Percentiles rank a stretch among this genome's conserved stretches.
Conservation (phyloP, 768 basidiomycete genomes). For the Leccinellum rugosiceps region DNA sequence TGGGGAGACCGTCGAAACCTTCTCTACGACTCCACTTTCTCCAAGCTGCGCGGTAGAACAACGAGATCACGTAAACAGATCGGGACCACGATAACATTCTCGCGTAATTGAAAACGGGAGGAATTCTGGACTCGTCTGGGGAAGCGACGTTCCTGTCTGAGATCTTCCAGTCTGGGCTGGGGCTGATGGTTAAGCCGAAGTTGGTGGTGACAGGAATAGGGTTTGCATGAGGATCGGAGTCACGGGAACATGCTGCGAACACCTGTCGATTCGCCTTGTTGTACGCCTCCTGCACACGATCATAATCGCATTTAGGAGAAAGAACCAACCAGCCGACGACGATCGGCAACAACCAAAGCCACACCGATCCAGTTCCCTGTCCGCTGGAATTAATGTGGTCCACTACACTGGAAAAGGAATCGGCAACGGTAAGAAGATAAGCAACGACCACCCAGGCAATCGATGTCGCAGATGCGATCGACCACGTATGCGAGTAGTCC, state of each 20-base stretch:
- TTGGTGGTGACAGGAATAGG: neutral
- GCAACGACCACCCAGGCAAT: constrained; percentile 46
- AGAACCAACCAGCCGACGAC: constrained; percentile 41
- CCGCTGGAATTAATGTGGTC: constrained; percentile 32
- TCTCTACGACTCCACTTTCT: neutral
- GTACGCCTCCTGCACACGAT: constrained; percentile 24
- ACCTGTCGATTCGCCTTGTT: constrained; percentile 10
- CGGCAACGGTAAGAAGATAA: constrained; percentile 26
- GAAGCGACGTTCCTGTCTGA: constrained; percentile 2
- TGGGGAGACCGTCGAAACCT: neutral
- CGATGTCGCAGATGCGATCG: constrained; percentile 36
- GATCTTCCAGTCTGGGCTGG: constrained; percentile 3
- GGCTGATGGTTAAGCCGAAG: constrained; percentile 17
- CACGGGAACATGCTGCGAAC: neutral
- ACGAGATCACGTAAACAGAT: constrained; percentile 11
- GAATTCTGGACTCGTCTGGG: constrained; percentile 23
- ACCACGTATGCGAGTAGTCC: constrained; percentile 40
- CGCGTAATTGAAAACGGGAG: constrained; percentile 27
- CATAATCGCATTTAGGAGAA: constrained; percentile 38
- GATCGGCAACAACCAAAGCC: constrained; percentile 43
- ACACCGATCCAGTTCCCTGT: constrained; percentile 38
- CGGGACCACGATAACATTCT: constrained; percentile 22
- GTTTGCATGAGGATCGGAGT: neutral
- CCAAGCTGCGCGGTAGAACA: constrained; percentile 19
- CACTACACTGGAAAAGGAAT: constrained; percentile 15